A percentile compares a stretch with the other conserved stretches of the same genome.
These are phyloP conservation scores for Dichotomopilus funicola DNA, from an alignment of 2,329 filamentous ascomycete genomes.

Conservation along the genomic window DNA sequence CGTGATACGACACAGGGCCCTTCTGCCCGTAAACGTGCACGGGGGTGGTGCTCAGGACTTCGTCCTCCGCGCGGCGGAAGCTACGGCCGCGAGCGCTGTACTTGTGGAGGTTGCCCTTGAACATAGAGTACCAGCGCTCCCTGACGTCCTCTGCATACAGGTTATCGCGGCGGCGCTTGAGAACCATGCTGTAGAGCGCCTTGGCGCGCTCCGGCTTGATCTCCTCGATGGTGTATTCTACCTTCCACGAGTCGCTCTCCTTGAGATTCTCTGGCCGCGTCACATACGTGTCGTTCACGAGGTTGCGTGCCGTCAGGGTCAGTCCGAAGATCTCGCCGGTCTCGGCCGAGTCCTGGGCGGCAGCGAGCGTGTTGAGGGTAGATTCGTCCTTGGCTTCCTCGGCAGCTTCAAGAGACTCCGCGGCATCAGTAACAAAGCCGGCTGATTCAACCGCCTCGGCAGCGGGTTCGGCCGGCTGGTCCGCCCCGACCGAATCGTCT, in stretches of 20 bases:
- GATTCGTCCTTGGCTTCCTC: background rate
- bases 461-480: background rate
- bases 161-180: conserved; percentile 25
- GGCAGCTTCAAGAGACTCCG: background rate
- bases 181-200: conserved; percentile 41
- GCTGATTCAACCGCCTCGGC: background rate
- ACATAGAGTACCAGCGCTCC: conserved; percentile 40
- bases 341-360: background rate
- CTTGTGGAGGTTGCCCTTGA: conserved; percentile 34
- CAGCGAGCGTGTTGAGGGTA: background rate
- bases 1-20: conserved; percentile 29
- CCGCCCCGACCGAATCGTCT: background rate
- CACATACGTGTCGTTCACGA: conserved; percentile 60
- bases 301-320: conserved; percentile 65
- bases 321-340: conserved; percentile 54
- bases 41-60: conserved; percentile 35
- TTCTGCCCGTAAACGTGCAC: conserved; percentile 42
- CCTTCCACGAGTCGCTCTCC: conserved; percentile 50
- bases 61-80: conserved; percentile 51
- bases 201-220: conserved; percentile 40
- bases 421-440: conserved; percentile 2
- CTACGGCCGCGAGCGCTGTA: conserved; percentile 48
- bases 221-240: conserved; percentile 74
- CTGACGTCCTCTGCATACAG: conserved; percentile 31
- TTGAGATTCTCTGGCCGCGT: conserved; percentile 50